Percentiles rank a stretch among this genome's conserved stretches.
Conservation (phyloP, 192 early-diverging fungal genomes). For the Radiomyces spectabilis region DNA sequence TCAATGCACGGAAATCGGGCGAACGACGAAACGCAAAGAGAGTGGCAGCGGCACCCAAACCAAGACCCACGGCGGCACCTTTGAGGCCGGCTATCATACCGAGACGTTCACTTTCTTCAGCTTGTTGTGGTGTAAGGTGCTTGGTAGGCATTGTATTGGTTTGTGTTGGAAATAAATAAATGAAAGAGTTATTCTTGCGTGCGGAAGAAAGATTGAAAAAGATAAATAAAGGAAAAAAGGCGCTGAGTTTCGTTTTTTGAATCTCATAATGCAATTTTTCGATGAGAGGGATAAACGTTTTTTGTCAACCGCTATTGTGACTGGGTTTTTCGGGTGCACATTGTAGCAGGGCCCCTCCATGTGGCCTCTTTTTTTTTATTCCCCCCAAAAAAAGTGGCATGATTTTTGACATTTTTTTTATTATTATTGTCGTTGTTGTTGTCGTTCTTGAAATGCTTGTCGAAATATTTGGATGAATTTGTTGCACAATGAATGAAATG, state of each 20-base stretch:
- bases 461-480: no score
- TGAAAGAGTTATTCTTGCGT: not conserved
- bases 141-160: not conserved
- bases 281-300: not conserved
- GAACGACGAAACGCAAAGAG: constrained; percentile 21
- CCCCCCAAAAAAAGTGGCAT: not conserved
- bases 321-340: not conserved
- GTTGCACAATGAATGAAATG: not conserved
- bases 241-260: not conserved
- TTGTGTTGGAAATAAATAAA: not conserved
- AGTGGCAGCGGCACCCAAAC: constrained; percentile 26
- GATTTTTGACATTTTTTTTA: not conserved
- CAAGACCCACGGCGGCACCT: constrained; percentile 31
- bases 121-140: constrained; percentile 18
- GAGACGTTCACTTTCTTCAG: constrained; percentile 12
- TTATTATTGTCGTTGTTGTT: not conserved
- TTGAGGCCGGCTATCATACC: constrained; percentile 20
- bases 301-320: not conserved
- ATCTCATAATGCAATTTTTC: not conserved
- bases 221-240: not conserved
- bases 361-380: not conserved
- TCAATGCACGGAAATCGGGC: constrained; percentile 21
- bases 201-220: not conserved
- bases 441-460: not conserved
- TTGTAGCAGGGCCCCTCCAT: not conserved